Evolutionary conservation across 2,329 filamentous ascomycete species (phyloP).

Genomic region (Talaromyces sp.): DNA sequence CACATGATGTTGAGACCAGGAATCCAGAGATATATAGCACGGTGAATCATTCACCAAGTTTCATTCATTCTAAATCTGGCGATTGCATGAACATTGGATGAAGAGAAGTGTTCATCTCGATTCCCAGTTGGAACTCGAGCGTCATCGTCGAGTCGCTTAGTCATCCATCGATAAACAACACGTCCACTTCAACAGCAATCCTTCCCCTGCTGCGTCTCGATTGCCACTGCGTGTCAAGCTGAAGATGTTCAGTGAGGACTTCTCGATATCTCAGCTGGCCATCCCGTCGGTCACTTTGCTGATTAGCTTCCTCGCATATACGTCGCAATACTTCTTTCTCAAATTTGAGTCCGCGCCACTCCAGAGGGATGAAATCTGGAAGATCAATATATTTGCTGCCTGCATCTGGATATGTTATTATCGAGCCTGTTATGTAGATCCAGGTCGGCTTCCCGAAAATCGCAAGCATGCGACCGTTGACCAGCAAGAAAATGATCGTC

Average conservation of each 20-base stretch:
- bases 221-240: slow-evolving; percentile 10
- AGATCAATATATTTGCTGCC: slow-evolving; percentile 58
- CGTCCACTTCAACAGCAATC: slow-evolving; percentile 6
- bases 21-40: background rate
- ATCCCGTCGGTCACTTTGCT: slow-evolving; percentile 57
- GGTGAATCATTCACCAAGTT: background rate
- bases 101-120: background rate
- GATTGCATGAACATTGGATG: background rate
- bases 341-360: slow-evolving; percentile 58
- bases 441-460: slow-evolving; percentile 55
- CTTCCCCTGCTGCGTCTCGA: slow-evolving; percentile 1
- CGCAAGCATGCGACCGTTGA: slow-evolving; percentile 35
- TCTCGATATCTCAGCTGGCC: slow-evolving; percentile 48
- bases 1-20: slow-evolving; percentile 4
- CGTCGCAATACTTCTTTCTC: slow-evolving; percentile 61
- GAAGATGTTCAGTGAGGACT: slow-evolving; percentile 27
- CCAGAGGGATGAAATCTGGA: slow-evolving; percentile 50
- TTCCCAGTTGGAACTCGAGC: background rate
- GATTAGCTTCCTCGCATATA: slow-evolving; percentile 62
- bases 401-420: slow-evolving; percentile 63
- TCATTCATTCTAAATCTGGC: background rate
- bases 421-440: slow-evolving; percentile 61
- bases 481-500: slow-evolving; percentile 22
- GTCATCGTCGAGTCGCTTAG: slow-evolving; percentile 10
- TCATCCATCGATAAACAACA: slow-evolving; percentile 24